Percentiles rank a stretch among this genome's conserved stretches.
phyloP scores from a whole-genome alignment of 2,329 filamentous ascomycete species.

The Curvularia sp. region DNA sequence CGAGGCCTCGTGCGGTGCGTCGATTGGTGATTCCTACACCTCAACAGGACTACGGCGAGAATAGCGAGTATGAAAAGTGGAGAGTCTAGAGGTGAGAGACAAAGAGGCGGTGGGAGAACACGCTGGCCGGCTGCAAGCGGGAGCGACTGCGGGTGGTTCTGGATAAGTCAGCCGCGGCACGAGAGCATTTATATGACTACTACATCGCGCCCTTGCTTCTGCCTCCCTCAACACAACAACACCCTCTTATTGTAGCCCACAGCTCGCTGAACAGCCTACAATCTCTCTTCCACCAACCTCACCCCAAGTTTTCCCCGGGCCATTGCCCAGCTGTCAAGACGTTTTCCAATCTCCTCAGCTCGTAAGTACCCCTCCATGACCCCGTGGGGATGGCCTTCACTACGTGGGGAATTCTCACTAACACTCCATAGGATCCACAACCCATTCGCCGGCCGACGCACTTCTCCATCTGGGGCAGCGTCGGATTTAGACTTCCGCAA shows the following conservation, averaged over 20 bases:
- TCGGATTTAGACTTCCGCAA: constrained; percentile 61
- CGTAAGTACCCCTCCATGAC: constrained; percentile 66
- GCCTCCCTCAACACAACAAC: constrained; percentile 18
- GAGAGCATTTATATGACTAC: constrained; percentile 30
- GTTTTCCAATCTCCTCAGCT: constrained; percentile 98
- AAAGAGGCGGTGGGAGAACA: constrained; percentile 43
- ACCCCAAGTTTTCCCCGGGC: constrained; percentile 43
- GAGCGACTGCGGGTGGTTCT: constrained; percentile 25
- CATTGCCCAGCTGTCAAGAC: constrained; percentile 76
- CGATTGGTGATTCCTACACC: constrained; percentile 32
- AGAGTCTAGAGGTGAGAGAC: constrained; percentile 19
- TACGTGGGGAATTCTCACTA: constrained; percentile 23
- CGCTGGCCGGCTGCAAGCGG: constrained; percentile 39
- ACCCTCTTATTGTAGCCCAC: constrained; percentile 11
- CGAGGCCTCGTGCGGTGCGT: constrained; percentile 13
- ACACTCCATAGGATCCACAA: constrained; percentile 75
- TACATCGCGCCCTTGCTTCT: constrained; percentile 11
- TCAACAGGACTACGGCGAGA: constrained; percentile 20
- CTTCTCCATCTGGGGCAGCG: constrained; percentile 84
- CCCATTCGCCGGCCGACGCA: constrained; percentile 96
- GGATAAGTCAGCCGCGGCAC: constrained; percentile 30
- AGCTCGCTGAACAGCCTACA: constrained; percentile 16
- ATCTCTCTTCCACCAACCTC: constrained; percentile 20
- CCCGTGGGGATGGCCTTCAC: constrained; percentile 10
- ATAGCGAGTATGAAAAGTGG: constrained; percentile 35